Evolutionary conservation across 805 yeast species (phyloP).

Genomic region (Brettanomyces anomalus): DNA sequence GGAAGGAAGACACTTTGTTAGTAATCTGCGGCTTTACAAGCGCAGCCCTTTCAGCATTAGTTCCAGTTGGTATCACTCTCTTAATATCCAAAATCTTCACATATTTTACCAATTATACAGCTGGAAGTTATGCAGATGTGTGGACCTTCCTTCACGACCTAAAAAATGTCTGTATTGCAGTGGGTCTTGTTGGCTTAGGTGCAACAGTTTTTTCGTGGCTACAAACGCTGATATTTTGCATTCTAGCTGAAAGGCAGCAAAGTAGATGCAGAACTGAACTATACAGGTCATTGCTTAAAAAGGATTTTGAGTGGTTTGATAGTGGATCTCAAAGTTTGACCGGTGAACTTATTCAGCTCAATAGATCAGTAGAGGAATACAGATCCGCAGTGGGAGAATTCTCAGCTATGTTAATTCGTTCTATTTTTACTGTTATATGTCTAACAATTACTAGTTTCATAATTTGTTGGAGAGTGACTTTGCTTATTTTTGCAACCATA

Average conservation of each 20-base stretch:
- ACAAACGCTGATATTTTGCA: constrained; percentile 54
- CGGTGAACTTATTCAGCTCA: constrained; percentile 58
- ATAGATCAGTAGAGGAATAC: constrained; percentile 67
- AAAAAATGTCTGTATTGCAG: constrained; percentile 25
- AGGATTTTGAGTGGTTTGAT: constrained; percentile 58
- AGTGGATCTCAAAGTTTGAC: constrained; percentile 37
- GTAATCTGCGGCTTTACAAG: constrained; percentile 11
- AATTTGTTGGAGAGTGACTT: constrained; percentile 78
- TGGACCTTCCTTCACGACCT: constrained; percentile 28
- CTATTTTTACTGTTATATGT: constrained; percentile 43
- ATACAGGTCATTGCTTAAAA: constrained; percentile 34
- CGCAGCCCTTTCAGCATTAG: constrained; percentile 43
- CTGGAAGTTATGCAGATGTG: constrained; percentile 23
- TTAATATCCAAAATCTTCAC: constrained; percentile 59
- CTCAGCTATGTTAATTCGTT: constrained; percentile 46
- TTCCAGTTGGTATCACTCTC: constrained; percentile 53
- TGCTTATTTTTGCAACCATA: constrained; percentile 63
- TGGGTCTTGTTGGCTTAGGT: constrained; percentile 39
- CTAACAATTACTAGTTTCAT: constrained; percentile 57
- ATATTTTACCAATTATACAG: constrained; percentile 26
- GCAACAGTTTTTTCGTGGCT: constrained; percentile 39
- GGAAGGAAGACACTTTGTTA: constrained; percentile 16
- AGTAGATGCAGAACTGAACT: constrained; percentile 41
- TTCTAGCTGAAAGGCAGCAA: constrained; percentile 65
- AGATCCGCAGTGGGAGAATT: constrained; percentile 63